phyloP scores from a whole-genome alignment of 169 alveolate species.

The Plasmodium coatneyi region DNA sequence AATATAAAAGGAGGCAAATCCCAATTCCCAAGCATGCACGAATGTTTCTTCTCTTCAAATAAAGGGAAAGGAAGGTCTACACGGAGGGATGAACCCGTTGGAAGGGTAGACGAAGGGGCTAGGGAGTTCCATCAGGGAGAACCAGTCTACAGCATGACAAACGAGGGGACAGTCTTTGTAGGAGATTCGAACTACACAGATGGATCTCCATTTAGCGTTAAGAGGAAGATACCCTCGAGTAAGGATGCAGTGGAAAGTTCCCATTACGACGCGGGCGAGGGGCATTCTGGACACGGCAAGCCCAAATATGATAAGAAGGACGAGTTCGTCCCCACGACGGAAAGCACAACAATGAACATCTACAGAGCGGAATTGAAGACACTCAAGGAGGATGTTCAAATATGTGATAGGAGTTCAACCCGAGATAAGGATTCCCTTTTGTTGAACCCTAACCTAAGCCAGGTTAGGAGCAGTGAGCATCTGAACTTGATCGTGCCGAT shows the following conservation, averaged over 20 bases:
- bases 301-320: neutral
- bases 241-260: neutral
- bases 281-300: neutral
- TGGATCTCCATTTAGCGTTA: neutral
- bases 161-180: neutral
- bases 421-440: neutral
- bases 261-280: neutral
- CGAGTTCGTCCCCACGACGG: neutral
- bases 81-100: neutral
- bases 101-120: neutral
- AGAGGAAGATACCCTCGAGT: neutral
- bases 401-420: neutral
- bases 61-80: neutral
- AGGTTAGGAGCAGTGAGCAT: neutral
- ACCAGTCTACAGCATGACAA: neutral
- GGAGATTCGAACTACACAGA: neutral
- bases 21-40: constrained; percentile 1
- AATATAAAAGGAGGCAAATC: neutral
- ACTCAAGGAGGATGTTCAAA: neutral
- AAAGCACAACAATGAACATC: constrained; percentile 16
- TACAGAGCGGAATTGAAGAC: constrained; percentile 11
- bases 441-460: neutral
- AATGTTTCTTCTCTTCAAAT: neutral
- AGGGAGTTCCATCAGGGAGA: neutral
- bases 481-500: neutral